Evolutionary conservation across 2,329 filamentous ascomycete species (phyloP), one percentile per base, ranked within the genome.

Genomic region (Aspergillus fructus): DNA sequence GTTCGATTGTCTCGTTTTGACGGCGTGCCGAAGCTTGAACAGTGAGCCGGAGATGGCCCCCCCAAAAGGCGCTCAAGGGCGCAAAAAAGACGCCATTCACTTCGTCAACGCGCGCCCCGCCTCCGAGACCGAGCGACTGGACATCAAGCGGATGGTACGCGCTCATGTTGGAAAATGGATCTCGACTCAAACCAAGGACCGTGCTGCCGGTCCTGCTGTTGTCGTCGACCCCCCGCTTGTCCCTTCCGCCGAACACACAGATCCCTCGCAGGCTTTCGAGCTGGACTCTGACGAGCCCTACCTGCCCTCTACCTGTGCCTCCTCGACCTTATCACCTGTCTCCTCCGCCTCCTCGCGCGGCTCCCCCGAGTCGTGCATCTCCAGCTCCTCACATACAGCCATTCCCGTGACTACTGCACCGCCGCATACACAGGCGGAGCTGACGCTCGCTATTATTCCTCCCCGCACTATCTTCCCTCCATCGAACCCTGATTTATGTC

Each of bases 81-180:
- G 58, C 43, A 64, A 62, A 59, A 64, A 57, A 21, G 68, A 70
- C 34, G 57, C 60, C 40, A 71, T 73, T 40, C 68, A 71, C 54
- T 73, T 73, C 24, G 66, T 73, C 59, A 73, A 73, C 55, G 70
- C 70, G 42, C 61, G 70, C 43, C 70, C 70, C 4, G 41, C 68
- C 15, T 66, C 69, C 2, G 69, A 73, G 21, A 59, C 52, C 0
- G 70, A 73, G 46, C 64, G 64, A 41, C 23, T 65, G 17, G 64
- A 60, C 41, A 67, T 68, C 4, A 67, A 71, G 47, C 67, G 66
- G 13, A 40, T 68, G 45, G 70, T 73, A n/a, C 67, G 70, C 46
- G 69, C 70, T 7, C 70, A 73, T 54, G 70, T 73, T 12, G 70
- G 70, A n/a, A 64, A 66, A 61, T 72, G 69, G 70, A 72, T 72